phyloP scores from a whole-genome alignment of 2,329 filamentous ascomycete species.

The Fusarium chuoi region DNA sequence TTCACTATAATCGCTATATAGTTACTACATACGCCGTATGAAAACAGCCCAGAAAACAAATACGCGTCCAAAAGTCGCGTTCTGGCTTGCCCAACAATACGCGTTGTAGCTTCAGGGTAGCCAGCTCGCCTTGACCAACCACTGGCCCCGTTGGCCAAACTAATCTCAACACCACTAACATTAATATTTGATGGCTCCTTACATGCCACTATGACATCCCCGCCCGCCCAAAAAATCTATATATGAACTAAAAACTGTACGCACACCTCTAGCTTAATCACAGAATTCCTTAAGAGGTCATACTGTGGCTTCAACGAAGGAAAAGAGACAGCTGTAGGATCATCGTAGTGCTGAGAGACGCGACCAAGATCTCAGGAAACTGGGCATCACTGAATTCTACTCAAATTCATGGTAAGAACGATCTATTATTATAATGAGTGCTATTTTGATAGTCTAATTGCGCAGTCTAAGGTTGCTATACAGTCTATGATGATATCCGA shows the following conservation, averaged over 20 bases:
- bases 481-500: neutral
- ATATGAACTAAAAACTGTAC: neutral
- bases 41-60: fast-evolving
- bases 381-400: neutral
- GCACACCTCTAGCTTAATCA: fast-evolving
- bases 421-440: neutral
- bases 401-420: neutral
- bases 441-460: neutral
- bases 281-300: too few relatives aligned
- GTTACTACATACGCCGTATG: neutral
- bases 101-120: neutral
- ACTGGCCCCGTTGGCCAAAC: too few relatives aligned
- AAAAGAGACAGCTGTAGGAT: neutral
- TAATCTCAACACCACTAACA: neutral
- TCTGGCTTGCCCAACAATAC: neutral
- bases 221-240: neutral
- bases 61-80: too few relatives aligned
- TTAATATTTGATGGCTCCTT: neutral
- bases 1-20: fast-evolving
- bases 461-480: neutral
- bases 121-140: neutral
- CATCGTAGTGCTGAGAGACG: neutral
- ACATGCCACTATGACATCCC: neutral
- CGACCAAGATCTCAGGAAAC: neutral
- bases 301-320: too few relatives aligned